A percentile compares a stretch with the other conserved stretches of the same genome.
Conservation (phyloP, 768 basidiomycete genomes). For the Termitomyces sp. region DNA sequence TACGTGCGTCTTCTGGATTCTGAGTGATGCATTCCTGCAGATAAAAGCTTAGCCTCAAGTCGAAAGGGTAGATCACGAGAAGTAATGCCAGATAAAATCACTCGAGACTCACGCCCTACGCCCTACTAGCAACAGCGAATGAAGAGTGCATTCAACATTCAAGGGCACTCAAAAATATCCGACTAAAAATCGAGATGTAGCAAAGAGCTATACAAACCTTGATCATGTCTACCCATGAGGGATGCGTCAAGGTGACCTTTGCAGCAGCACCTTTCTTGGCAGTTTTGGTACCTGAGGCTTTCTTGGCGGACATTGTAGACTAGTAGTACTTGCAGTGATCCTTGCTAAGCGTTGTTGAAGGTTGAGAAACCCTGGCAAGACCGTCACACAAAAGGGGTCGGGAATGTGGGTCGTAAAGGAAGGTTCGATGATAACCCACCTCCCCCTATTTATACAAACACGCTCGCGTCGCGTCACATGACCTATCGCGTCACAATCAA, state of each 20-base stretch:
- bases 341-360: neutral
- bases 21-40: constrained; percentile 76
- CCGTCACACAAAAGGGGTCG: constrained; percentile 11
- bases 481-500: constrained; percentile 31
- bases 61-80: constrained; percentile 6
- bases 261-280: constrained; percentile 30
- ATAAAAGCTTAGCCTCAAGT: neutral
- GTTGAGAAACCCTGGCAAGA: constrained; percentile 18
- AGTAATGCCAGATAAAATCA: constrained; percentile 4
- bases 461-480: constrained; percentile 40
- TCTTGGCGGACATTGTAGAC: constrained; percentile 28
- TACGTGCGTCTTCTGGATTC: constrained; percentile 70
- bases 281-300: constrained; percentile 38
- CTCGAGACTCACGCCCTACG: constrained; percentile 15
- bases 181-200: neutral
- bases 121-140: constrained; percentile 13
- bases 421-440: constrained; percentile 31
- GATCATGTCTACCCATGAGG: constrained; percentile 73
- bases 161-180: neutral
- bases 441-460: constrained; percentile 41
- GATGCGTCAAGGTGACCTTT: constrained; percentile 43
- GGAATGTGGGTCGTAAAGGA: constrained; percentile 27
- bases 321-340: constrained; percentile 13
- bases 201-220: constrained; percentile 43
- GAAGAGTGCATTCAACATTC: neutral